Percentiles rank a stretch among this genome's conserved stretches.
Evolutionary conservation across 2,329 filamentous ascomycete species (phyloP).

Genomic region (Alternaria postmessia): DNA sequence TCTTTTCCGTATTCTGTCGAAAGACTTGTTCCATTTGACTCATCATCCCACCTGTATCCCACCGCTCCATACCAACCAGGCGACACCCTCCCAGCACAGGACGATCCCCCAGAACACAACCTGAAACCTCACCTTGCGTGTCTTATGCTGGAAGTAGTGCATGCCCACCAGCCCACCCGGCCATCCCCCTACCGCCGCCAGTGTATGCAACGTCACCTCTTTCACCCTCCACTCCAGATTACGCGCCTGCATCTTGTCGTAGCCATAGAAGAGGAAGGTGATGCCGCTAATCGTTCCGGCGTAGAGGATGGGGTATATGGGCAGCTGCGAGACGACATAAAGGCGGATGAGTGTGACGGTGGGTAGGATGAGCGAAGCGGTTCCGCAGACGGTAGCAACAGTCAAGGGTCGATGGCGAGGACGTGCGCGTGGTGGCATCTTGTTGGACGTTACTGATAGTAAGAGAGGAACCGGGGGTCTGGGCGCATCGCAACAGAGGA

Average conservation of each 20-base stretch:
- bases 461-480: not conserved
- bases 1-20: not conserved
- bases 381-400: constrained; percentile 32
- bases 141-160: constrained; percentile 51
- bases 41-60: constrained; percentile 10
- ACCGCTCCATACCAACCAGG: constrained; percentile 33
- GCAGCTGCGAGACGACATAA: constrained; percentile 22
- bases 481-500: not conserved
- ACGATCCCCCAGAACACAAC: constrained; percentile 45
- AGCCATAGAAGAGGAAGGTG: constrained; percentile 45
- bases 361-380: constrained; percentile 60
- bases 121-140: constrained; percentile 40
- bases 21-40: not conserved
- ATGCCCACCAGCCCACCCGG: constrained; percentile 44
- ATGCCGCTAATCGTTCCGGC: constrained; percentile 27
- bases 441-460: not conserved
- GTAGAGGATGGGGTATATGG: constrained; percentile 28
- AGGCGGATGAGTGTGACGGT: constrained; percentile 59
- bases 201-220: constrained; percentile 41
- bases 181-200: constrained; percentile 45
- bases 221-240: constrained; percentile 45
- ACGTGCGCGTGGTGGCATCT: constrained; percentile 19
- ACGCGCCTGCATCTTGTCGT: constrained; percentile 47
- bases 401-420: constrained; percentile 39
- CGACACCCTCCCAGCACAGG: constrained; percentile 37